A percentile compares a stretch with the other conserved stretches of the same genome.
phyloP scores from a whole-genome alignment of 1,284 basidiomycete species.

The Fomitiporia mediterranea region DNA sequence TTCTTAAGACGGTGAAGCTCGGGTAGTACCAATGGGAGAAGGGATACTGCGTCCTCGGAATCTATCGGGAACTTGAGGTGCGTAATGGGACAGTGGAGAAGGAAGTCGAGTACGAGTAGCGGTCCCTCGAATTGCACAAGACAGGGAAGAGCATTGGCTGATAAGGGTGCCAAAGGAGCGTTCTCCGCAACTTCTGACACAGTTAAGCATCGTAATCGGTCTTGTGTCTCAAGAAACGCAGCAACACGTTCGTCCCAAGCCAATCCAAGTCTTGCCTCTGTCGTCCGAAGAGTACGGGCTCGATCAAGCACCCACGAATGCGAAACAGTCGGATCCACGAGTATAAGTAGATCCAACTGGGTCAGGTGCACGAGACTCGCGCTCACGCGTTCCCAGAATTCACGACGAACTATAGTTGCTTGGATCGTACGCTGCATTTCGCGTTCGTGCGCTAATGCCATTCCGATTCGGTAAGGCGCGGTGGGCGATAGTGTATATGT shows the following conservation, averaged over 20 bases:
- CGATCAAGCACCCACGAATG: conserved; percentile 14
- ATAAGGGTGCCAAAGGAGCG: conserved; percentile 1
- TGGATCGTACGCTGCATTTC: not conserved
- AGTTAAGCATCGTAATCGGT: conserved; percentile 4
- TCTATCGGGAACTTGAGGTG: conserved; percentile 16
- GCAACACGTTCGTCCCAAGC: conserved; percentile 16
- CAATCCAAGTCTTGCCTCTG: conserved; percentile 7
- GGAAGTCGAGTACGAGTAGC: conserved; percentile 12
- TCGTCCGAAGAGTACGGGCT: conserved; percentile 2
- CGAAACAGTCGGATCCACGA: conserved; percentile 7
- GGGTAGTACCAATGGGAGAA: conserved; percentile 14
- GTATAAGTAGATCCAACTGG: conserved; percentile 7
- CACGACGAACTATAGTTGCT: not conserved
- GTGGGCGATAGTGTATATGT: conserved; percentile 2
- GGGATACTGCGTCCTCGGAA: conserved; percentile 14
- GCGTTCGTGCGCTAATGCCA: not conserved
- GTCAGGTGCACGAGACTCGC: conserved; percentile 5
- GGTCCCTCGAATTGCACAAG: conserved; percentile 18
- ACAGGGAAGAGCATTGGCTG: conserved; percentile 1
- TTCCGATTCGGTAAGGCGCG: not conserved
- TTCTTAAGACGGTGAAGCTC: conserved; percentile 13
- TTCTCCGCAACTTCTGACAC: conserved; percentile 10
- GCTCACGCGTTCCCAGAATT: conserved; percentile 16
- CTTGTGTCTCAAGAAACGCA: conserved; percentile 12
- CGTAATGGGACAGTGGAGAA: conserved; percentile 15